Evolutionary conservation across 2,329 filamentous ascomycete genomes (phyloP), one percentile per base, ranked within the genome.

Genomic region (Exophiala sp.): DNA sequence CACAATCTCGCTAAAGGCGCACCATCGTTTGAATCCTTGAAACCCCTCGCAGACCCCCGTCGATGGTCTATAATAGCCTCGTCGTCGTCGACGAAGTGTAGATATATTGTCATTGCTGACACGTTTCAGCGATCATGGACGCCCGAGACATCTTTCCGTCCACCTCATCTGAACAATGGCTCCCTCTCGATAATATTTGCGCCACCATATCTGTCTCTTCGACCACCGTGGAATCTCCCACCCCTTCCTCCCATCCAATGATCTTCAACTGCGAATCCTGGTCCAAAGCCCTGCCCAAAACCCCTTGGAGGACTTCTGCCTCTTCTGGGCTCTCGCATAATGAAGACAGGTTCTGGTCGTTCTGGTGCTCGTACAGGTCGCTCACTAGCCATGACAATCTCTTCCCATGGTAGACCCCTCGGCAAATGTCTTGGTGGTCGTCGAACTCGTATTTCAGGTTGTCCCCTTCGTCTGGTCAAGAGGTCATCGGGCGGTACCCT

Each of bases 161-260:
- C 21, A 12, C 32, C 42, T 10, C 40, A 38, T 29, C n/a, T 21
- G 41, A 41, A 58, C n/a, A 58, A 8, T 11, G 51, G 55, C 20
- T 52, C 43, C 29, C 55, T 51, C 40, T 58, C 55, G 14, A 58
- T 45, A 35, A 58, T 58, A 36, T 50, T 51, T n/a, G 45, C 29
- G 34, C 33, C 33, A n/a, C 14, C 14, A 24, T 12, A 39, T 40
- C 43, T 34, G 6, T 32, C 34, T 24, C 14, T 29, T 10, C 11
- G n/a, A 9, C 14, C 45, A 11, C 10, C 34, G 5, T n/a, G 16
- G 29, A 11, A 20, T 32, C 36, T 33, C 33, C 16, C 16, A 14
- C 46, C 12, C 34, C 45, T 47, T 32, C 36, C 33, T n/a, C 36
- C 33, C n/a, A 47, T 14, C 45, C 45, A 47, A n/a, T 4, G 12